Base-by-base conservation (phyloP, 2,329 filamentous ascomycete species). In the Fusarium tanahbumbuense region DNA sequence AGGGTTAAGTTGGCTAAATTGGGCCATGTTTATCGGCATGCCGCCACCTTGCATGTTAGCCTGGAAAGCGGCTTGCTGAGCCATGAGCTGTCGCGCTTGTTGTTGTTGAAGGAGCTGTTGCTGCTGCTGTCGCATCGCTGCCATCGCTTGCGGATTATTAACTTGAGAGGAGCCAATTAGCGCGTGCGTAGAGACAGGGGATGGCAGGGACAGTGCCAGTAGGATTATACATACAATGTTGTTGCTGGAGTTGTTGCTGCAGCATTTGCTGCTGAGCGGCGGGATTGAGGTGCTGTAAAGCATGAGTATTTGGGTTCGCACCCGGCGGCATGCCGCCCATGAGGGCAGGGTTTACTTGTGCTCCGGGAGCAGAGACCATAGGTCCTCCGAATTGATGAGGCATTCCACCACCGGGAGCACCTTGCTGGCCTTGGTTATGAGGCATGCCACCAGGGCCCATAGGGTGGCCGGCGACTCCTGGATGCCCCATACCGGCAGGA, bases 271-370 rank as follows among this genome's bases (percentile, higher is more conserved):
- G 82, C 74, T 86, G 85, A 55, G 82, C 84, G 41, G 91, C 84
- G 44, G 91, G 90, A 76, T 85, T 92, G 56, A 94, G 78, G 77
- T 94, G 92, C 76, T 91, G 90, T 74, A 94, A 81, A 20, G 90
- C 90, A 80, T 93, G 91, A 64, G 88, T 86, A 79, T 89, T 91
- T 62, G 88, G 88, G 56, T 84, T 86, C 70, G 84, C 85, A 66
- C 91, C 88, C 30, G 90, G 91, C 68, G 91, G 91, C 89, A 94
- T 93, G 61, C 87, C 90, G 70, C 83, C 87, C 91, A 94, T 93
- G 85, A 94, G 88, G 60, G 89, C 88, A 75, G 92, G 90, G 77
- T 89, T 92, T 71, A 93, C 90, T 77, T 92, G 91, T 66, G 87
- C 88, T 71, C 89, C 89, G 22, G 92, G 91, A 37, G 88, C 91